phyloP scores from a whole-genome alignment of 1,284 basidiomycete species.

The Melanopsichium pennsylvanicum region DNA sequence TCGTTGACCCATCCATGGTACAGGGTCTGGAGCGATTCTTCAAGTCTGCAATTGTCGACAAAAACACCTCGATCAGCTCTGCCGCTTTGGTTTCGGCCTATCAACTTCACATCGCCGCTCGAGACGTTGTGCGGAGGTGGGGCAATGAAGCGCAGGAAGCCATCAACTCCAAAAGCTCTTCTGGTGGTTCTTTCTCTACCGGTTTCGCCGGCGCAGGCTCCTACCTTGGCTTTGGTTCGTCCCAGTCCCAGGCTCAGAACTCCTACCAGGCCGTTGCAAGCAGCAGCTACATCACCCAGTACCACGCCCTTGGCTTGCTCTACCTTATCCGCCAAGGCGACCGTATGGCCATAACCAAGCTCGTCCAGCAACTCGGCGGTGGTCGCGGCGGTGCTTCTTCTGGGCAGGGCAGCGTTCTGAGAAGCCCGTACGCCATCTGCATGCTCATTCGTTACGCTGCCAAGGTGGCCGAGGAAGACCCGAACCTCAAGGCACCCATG shows the following conservation, averaged over 20 bases:
- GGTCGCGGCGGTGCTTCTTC: slow-evolving; percentile 73
- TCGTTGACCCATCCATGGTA: slow-evolving; percentile 97
- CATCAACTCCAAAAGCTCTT: slow-evolving; percentile 71
- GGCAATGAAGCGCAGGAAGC: slow-evolving; percentile 98
- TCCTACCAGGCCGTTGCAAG: slow-evolving; percentile 77
- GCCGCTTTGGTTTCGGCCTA: slow-evolving; percentile 97
- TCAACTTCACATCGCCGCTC: slow-evolving; percentile 90
- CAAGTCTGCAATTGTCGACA: slow-evolving; percentile 98
- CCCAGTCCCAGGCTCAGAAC: slow-evolving; percentile 68
- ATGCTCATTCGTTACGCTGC: slow-evolving; percentile 98
- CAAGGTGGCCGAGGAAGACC: slow-evolving; percentile 96
- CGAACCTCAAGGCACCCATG: slow-evolving; percentile 71
- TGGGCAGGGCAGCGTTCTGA: slow-evolving; percentile 77
- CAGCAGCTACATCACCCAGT: slow-evolving; percentile 85
- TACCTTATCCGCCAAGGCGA: slow-evolving; percentile 97
- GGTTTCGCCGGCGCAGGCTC: slow-evolving; percentile 69
- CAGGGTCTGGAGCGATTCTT: slow-evolving; percentile 99
- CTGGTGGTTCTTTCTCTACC: slow-evolving; percentile 34
- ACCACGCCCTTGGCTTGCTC: slow-evolving; percentile 92
- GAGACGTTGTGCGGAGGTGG: slow-evolving; percentile 87
- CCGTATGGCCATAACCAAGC: slow-evolving; percentile 98
- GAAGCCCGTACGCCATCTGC: slow-evolving; percentile 97
- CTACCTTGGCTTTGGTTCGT: slow-evolving; percentile 61
- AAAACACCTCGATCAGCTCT: slow-evolving; percentile 92
- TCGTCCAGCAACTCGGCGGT: slow-evolving; percentile 83